These are phyloP conservation scores for Stachybotrys echinatus DNA, from an alignment of 2,329 filamentous ascomycete genomes.

Conservation along the genomic window DNA sequence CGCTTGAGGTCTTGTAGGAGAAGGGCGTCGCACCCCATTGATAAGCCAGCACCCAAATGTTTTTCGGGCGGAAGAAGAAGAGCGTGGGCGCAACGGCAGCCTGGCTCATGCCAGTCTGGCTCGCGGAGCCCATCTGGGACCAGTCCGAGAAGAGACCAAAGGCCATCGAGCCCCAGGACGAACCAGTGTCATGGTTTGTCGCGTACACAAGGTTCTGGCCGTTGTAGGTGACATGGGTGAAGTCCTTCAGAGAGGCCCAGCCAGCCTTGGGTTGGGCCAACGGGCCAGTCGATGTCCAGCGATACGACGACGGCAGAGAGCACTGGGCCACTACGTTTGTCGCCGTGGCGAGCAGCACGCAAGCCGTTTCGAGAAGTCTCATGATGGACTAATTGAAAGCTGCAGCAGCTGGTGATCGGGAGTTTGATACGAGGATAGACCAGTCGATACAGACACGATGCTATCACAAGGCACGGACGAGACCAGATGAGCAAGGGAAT, in stretches of 20 bases:
- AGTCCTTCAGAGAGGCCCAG: slow-evolving; percentile 48
- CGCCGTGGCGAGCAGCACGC: neutral
- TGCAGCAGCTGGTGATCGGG: too few relatives aligned
- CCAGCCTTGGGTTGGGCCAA: neutral
- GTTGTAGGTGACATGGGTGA: slow-evolving; percentile 48
- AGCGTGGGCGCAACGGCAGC: slow-evolving; percentile 53
- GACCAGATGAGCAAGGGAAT: too few relatives aligned
- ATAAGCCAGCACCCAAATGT: slow-evolving; percentile 59
- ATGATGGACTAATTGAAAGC: neutral
- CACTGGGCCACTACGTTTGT: neutral
- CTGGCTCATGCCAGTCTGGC: slow-evolving; percentile 44
- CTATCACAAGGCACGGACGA: too few relatives aligned
- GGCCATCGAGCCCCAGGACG: slow-evolving; percentile 51
- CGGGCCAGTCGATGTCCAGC: neutral
- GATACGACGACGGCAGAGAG: neutral
- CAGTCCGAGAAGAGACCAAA: slow-evolving; percentile 51
- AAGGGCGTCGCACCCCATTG: slow-evolving; percentile 59
- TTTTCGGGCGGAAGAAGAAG: slow-evolving; percentile 58
- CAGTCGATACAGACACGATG: too few relatives aligned
- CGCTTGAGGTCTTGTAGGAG: slow-evolving; percentile 52
- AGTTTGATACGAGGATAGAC: too few relatives aligned
- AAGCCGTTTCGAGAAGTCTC: neutral
- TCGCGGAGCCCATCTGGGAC: slow-evolving; percentile 42
- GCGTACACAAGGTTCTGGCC: slow-evolving; percentile 56
- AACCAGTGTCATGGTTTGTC: slow-evolving; percentile 34